These are phyloP conservation scores for Cyclocybe cylindracea DNA, from an alignment of 768 basidiomycete genomes.

Conservation along the genomic window DNA sequence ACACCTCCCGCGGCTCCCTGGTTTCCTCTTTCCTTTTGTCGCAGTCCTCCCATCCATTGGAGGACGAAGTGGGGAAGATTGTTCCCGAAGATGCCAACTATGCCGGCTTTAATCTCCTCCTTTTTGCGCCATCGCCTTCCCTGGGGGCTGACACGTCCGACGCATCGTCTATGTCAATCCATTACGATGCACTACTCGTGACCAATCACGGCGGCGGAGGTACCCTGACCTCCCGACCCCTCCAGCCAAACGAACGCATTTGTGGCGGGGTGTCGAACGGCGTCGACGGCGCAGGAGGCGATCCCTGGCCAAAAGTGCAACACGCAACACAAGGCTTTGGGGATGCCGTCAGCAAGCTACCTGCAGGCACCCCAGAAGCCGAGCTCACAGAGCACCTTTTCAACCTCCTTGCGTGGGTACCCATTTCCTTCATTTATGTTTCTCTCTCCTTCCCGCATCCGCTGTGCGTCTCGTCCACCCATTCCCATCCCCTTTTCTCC, in stretches of 20 bases:
- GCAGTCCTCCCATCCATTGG: conserved; percentile 44
- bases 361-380: conserved; percentile 44
- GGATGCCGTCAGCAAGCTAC: conserved; percentile 38
- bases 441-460: too few species aligned
- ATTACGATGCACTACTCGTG: conserved; percentile 56
- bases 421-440: conserved; percentile 5
- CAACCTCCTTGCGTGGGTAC: conserved; percentile 67
- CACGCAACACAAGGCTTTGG: conserved; percentile 53
- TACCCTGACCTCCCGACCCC: conserved; percentile 49
- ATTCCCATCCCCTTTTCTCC: too few species aligned
- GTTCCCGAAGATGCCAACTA: conserved; percentile 51
- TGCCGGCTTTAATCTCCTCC: conserved; percentile 82
- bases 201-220: conserved; percentile 78
- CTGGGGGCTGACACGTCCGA: conserved; percentile 13
- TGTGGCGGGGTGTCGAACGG: conserved; percentile 77
- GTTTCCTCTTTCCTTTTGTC: conserved; percentile 68
- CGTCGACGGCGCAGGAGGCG: conserved; percentile 59
- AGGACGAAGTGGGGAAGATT: conserved; percentile 49
- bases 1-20: conserved; percentile 69
- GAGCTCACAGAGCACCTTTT: conserved; percentile 62
- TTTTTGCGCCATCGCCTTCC: conserved; percentile 49
- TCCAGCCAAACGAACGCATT: conserved; percentile 47
- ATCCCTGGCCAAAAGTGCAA: conserved; percentile 75
- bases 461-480: too few species aligned
- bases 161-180: conserved; percentile 19